Evolutionary conservation across 2,329 filamentous ascomycete species (phyloP).

Genomic region (Colletotrichum horii): DNA sequence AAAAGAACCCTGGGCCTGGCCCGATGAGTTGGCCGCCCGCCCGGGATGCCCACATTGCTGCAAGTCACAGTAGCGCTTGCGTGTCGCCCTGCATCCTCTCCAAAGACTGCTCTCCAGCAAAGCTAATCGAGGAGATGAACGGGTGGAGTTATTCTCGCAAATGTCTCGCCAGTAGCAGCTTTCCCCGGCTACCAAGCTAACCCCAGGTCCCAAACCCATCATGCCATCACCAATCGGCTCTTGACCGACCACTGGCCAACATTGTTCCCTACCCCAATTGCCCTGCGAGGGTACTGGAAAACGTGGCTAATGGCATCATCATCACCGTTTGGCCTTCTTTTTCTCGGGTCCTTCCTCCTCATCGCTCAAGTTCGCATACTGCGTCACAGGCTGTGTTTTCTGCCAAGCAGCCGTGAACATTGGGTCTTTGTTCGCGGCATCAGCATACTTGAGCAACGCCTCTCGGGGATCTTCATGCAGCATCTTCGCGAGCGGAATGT

Average conservation of each 20-base stretch:
- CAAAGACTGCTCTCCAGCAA: neutral
- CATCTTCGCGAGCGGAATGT: slow-evolving; percentile 90
- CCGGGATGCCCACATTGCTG: slow-evolving; percentile 8
- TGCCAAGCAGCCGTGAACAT: slow-evolving; percentile 95
- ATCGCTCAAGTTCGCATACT: slow-evolving; percentile 89
- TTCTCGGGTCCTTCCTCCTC: slow-evolving; percentile 27
- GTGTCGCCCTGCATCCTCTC: neutral
- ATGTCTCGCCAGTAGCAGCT: neutral
- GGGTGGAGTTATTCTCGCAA: slow-evolving; percentile 10
- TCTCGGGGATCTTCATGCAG: slow-evolving; percentile 95
- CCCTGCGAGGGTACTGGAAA: slow-evolving; percentile 23
- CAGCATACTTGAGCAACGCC: slow-evolving; percentile 92
- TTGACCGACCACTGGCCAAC: neutral
- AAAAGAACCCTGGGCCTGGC: slow-evolving; percentile 2
- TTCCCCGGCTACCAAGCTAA: neutral
- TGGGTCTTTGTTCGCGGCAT: slow-evolving; percentile 89
- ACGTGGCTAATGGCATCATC: neutral
- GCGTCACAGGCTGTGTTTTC: slow-evolving; percentile 87
- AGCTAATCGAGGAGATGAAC: slow-evolving; percentile 16
- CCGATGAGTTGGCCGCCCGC: slow-evolving; percentile 8
- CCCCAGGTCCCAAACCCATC: neutral
- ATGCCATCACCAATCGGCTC: neutral
- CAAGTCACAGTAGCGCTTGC: slow-evolving; percentile 15
- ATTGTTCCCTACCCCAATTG: neutral
- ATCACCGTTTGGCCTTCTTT: slow-evolving; percentile 57